These are phyloP conservation scores for Trichoderma asperelloides DNA, from an alignment of 495 filamentous ascomycete genomes.

Conservation along the genomic window DNA sequence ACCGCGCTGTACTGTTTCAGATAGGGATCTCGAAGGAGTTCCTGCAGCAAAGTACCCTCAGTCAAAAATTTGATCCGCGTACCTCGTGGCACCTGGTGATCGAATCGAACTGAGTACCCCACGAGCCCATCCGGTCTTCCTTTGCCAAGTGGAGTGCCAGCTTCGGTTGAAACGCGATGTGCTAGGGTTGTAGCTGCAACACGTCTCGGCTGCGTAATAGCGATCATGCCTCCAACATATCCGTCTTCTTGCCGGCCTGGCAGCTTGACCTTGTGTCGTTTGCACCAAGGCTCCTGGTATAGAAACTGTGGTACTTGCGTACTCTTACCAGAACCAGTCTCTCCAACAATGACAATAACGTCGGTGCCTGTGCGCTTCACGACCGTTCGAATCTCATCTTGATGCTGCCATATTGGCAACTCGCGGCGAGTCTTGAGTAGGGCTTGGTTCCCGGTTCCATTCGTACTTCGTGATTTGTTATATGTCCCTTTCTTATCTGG, in stretches of 20 bases:
- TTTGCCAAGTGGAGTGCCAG: slow-evolving; percentile 69
- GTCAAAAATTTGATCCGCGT: slow-evolving; percentile 89
- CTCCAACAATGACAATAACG: slow-evolving; percentile 79
- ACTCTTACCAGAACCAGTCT: slow-evolving; percentile 94
- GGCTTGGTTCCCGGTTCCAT: neutral
- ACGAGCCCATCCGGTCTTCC: slow-evolving; percentile 59
- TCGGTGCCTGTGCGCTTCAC: slow-evolving; percentile 51
- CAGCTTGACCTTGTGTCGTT: slow-evolving; percentile 38
- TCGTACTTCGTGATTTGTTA: neutral
- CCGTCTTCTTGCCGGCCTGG: slow-evolving; percentile 36
- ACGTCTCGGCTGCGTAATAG: slow-evolving; percentile 87
- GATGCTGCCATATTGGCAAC: slow-evolving; percentile 74
- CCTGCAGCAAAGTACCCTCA: slow-evolving; percentile 93
- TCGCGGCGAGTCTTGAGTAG: slow-evolving; percentile 37
- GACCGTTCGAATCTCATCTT: slow-evolving; percentile 55
- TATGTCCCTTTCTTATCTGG: neutral
- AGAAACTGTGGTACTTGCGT: slow-evolving; percentile 95
- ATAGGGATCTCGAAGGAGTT: slow-evolving; percentile 79
- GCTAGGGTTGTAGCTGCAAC: slow-evolving; percentile 94
- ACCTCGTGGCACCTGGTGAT: slow-evolving; percentile 60
- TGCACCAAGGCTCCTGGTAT: slow-evolving; percentile 70
- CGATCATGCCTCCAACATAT: slow-evolving; percentile 74
- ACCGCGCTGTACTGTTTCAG: slow-evolving; percentile 80
- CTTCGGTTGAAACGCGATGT: slow-evolving; percentile 78
- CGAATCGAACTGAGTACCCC: slow-evolving; percentile 91